Evolutionary conservation across 2,329 filamentous ascomycete species (phyloP), one percentile per base, ranked within the genome.

Genomic region (Aspergillus sergii): DNA sequence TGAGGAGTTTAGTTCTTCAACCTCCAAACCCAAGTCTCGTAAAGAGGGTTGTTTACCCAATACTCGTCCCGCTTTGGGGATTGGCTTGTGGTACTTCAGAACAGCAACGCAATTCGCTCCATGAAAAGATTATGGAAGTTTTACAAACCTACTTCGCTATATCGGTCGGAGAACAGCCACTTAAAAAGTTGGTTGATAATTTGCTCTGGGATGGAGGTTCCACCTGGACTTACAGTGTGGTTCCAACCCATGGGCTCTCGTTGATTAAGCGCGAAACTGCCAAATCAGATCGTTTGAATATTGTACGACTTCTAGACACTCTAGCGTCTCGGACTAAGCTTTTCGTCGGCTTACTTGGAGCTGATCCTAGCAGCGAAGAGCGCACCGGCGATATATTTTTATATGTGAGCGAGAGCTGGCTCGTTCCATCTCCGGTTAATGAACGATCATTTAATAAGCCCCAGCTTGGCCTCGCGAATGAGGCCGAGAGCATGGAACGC

Each of bases 1-100:
- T 81, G n/a, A 68, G 67, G 39, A 72, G 67, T 8, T 64, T 81
- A n/a, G 69, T 74, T 9, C 63, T 79, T 28, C 76, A 79, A 39
- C 79, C 80, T 65, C 79, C 79, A 19, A 81, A 80, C 59, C 79
- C 79, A 19, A 74, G 76, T 5, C 73, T 81, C 19, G 76, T 80
- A 21, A 81, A 79, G 62, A 74, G 79, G 56, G 66, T 80, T 9
- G 67, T 81, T 3, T 72, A 73, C 48, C 79, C 78, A 4, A 72
- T 80, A 28, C 68, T 81, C 39, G 69, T 80, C 26, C 77, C 79
- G 6, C 70, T 81, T 4, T 81, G 79, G 79, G 78, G 79, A 7
- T 57, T 81, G 28, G 67, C 71, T 32, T 80, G 76, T 59, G 78
- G 75, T 60, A 67, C 78, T n/a, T 63, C 72, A 55, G 73, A 79